Evolutionary conservation across 2,329 filamentous ascomycete genomes (phyloP), one percentile per base, ranked within the genome.

Genomic region (Colletotrichum musicola): DNA sequence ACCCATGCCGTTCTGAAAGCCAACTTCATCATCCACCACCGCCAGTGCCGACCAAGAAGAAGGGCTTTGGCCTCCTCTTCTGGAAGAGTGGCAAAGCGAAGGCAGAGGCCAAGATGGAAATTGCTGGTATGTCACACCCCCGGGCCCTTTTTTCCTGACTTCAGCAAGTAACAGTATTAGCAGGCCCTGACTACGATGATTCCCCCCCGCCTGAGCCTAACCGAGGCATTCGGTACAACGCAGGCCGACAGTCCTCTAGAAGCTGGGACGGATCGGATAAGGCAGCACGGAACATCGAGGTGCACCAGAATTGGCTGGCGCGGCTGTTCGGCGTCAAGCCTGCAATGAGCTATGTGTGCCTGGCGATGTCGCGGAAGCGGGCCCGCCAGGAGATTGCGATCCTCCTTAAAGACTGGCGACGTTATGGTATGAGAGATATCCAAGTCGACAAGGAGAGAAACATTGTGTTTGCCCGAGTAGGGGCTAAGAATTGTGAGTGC

Each of bases 281-380:
- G 68, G 78, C 79, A 77, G 75, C 71, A 70, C 85, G 86, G 64
- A 86, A 85, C 79, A 92, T 88, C 74, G 90, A 89, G 70, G 86
- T 89, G 35, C 91, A 90, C 76, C 90, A 94, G 75, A 97, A 92
- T 73, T 98, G 95, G 95, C 88, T 98, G 61, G 92, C 93, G 35
- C 92, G 93, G 16, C 89, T 98, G 53, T 93, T 98, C 82, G 90
- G 94, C 63, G 91, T 98, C 76, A 97, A 96, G 77, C 95, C 95
- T 1, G 93, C 91, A 0, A 91, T 85, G 16, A 89, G 89, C 71
- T 86, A 93, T 30, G 80, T 98, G 16, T 96, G 94, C 77, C 90
- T 98, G 77, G 86, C 86, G 4, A 85, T 94, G 25, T 89, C 91
- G 30, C 77, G 81, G 5, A 91, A 92, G 73, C 85, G 90, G 68